These are phyloP conservation scores for Hypholoma fasciculare DNA, from an alignment of 768 basidiomycete species.

Conservation along the genomic window DNA sequence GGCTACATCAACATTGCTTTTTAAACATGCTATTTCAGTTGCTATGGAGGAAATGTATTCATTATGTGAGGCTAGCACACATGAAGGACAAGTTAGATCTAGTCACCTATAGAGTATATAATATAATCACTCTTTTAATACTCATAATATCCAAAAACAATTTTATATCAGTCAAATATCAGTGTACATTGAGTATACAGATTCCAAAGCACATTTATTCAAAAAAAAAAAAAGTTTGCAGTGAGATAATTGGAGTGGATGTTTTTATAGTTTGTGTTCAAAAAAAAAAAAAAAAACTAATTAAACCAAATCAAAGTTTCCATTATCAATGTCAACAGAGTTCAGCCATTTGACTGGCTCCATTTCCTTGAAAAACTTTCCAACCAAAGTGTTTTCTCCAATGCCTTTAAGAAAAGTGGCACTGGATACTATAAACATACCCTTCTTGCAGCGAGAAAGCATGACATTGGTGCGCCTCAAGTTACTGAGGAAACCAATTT, in stretches of 20 bases:
- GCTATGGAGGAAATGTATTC: constrained; percentile 71
- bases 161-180: neutral
- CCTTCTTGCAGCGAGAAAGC: constrained; percentile 77
- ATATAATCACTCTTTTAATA: neutral
- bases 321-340: constrained; percentile 36
- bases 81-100: neutral
- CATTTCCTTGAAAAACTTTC: constrained; percentile 36
- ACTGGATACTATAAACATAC: constrained; percentile 75
- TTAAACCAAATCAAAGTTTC: constrained; percentile 18
- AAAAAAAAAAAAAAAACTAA: neutral
- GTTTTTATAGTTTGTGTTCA: neutral
- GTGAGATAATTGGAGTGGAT: too few relatives aligned
- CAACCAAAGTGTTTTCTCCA: constrained; percentile 50
- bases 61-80: constrained; percentile 37
- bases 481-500: constrained; percentile 68
- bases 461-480: constrained; percentile 81
- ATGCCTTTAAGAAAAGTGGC: constrained; percentile 55
- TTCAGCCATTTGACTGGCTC: constrained; percentile 40
- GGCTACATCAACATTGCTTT: constrained; percentile 67
- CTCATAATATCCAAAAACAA: neutral
- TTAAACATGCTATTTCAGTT: constrained; percentile 61
- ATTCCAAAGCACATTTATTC: too few relatives aligned
- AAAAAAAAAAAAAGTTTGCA: too few relatives aligned
- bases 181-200: neutral
- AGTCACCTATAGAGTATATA: neutral